Evolutionary conservation across 768 basidiomycete genomes (phyloP), one percentile per base, ranked within the genome.

Genomic region (Naganishia randhawae): DNA sequence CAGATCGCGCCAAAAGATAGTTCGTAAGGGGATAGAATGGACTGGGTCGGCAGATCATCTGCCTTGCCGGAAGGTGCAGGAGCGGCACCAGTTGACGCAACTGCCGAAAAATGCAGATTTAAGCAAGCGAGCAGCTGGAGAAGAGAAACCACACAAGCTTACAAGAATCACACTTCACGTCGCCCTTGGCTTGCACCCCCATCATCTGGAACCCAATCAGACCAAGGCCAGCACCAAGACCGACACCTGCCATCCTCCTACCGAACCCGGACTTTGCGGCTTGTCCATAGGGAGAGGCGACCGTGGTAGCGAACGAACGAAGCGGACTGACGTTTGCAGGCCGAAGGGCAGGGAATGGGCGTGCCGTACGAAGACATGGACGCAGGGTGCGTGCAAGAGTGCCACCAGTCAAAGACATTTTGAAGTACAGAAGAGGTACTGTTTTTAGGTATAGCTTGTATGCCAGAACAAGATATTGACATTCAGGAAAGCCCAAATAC

Each of bases 1-100:
- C 87, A 85, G 0, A 90, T 87, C 5, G 92, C 90, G 13, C 95
- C 95, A 76, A 97, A 97, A 0, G 87, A 83, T 31, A 98, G 85
- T 72, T 95, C 88, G 75, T 88, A 88, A 22, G 86, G 67, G 65
- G 87, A 90, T n/a, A 96, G 83, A 0, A 86, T 84, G n/a, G 92
- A 92, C 51, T 80, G 61, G 8, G 77, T 72, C 0, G 72, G 69
- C 10, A 73, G 67, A 27, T 67, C 22, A 53, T 69, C 66, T 1
- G 66, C 52, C 31, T 55, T 61, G 1, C 57, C 37, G 4, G 53
- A 32, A 27, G 66, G 41, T 19, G 53, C 29, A 9, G 66, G 66
- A 29, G 41, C 39, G 4, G 52, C 33, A 19, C 53, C 25, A 32
- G 53, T 16, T 3, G 32, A 35, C 45, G 39, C 8, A 29, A 32